Evolutionary conservation across 305 asterid genomes (phyloP), one percentile per base, ranked within the genome.

Genomic region (Fraxinus baroniana): DNA sequence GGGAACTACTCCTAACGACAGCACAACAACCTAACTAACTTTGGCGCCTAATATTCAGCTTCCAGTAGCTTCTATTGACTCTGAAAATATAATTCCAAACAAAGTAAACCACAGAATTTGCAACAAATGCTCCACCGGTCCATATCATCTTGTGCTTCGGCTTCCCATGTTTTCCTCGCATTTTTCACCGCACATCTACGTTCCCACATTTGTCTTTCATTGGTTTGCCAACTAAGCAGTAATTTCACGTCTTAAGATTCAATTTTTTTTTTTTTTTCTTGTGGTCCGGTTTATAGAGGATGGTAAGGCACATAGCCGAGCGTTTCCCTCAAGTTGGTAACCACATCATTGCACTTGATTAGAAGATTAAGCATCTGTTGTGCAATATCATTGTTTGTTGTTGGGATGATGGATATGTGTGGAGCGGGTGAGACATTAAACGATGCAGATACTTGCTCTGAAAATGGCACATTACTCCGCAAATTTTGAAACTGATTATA

Each of bases 341-440:
- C 92, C 71, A 93, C 89, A 10, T 88, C 93, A 68, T 81, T 88
- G 91, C 95, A 93, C 87, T 86, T 88, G 80, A 75, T 77, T 81
- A 91, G 93, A 75, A 93, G 94, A 86, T 86, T 79, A 82, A 91
- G 74, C 95, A 93, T 90, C 82, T 87, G 86, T 80, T 89, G 91
- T 39, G 94, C 80, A 41, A 91, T 84, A 68, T 91, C 95, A 6
- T 36, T 74, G 78, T 83, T 84, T 26, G 85, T 49, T 49, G 20
- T 41, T 13, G 66, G 30, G 36, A 74, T 78, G 37, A 32, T 24
- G 1, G 79, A 84, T 9, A 81, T 68, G 68, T 35, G 77, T 24
- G 73, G 74, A 15, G 82, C 41, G 68, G 28, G 77, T 18, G 73
- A 71, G 12, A 81, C 41, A 64, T 85, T 84, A 78, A 84, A 84